Evolutionary conservation across 208 protist genomes (phyloP).

Genomic region (Porcisia deanei): DNA sequence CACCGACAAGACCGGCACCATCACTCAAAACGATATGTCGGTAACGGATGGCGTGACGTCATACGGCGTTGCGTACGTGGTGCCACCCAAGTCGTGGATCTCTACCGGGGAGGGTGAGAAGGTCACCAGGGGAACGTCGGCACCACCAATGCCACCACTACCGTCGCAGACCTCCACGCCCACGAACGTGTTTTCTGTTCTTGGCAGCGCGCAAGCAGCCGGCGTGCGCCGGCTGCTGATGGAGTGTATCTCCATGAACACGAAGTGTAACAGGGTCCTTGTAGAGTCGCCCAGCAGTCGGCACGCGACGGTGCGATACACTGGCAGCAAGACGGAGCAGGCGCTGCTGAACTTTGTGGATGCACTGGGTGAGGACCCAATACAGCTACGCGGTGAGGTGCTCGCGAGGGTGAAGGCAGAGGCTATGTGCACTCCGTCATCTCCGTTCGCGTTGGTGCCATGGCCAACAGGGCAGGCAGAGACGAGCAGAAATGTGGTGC

Average conservation of each 20-base stretch:
- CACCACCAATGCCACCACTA: background rate
- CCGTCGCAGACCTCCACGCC: background rate
- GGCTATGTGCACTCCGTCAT: slow-evolving; percentile 41
- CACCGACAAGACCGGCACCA: slow-evolving; percentile 96
- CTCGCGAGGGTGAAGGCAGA: slow-evolving; percentile 43
- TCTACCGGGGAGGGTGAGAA: slow-evolving; percentile 9
- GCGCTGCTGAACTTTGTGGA: slow-evolving; percentile 51
- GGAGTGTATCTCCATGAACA: slow-evolving; percentile 73
- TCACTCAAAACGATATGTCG: slow-evolving; percentile 94
- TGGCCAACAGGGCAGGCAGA: slow-evolving; percentile 38
- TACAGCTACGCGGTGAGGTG: slow-evolving; percentile 24
- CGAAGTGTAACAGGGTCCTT: slow-evolving; percentile 33
- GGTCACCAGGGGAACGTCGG: background rate
- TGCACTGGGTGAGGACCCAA: slow-evolving; percentile 21
- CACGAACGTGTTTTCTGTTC: slow-evolving; percentile 29
- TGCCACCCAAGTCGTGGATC: slow-evolving; percentile 1
- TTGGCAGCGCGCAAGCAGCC: slow-evolving; percentile 9
- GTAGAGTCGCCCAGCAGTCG: slow-evolving; percentile 44
- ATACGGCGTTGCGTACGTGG: slow-evolving; percentile 19
- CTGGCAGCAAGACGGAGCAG: slow-evolving; percentile 72
- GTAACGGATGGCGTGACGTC: slow-evolving; percentile 55
- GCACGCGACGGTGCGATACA: slow-evolving; percentile 46
- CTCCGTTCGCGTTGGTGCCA: slow-evolving; percentile 63
- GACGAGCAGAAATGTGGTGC: slow-evolving; percentile 18
- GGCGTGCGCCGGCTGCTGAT: slow-evolving; percentile 41